Conservation (phyloP, 2,329 filamentous ascomycete species). For the Pseudogymnoascus sp. region DNA sequence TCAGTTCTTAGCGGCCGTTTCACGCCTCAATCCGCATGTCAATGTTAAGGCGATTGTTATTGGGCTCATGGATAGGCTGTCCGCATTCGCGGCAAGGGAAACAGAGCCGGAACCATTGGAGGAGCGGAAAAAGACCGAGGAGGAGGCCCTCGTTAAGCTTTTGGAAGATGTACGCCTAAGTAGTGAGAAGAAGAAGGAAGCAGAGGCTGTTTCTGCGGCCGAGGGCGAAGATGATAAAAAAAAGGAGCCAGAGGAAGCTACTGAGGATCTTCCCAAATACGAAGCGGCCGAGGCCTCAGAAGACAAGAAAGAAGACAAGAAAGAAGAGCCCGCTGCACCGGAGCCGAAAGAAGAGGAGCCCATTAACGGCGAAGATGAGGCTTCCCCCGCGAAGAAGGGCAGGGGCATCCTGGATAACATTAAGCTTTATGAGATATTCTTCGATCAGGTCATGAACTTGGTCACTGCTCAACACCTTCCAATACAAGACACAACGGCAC, state of each 20-base stretch:
- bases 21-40: constrained; percentile 87
- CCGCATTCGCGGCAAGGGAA: constrained; percentile 88
- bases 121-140: constrained; percentile 69
- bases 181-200: constrained; percentile 40
- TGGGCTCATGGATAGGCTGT: constrained; percentile 92
- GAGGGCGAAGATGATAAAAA: constrained; percentile 19
- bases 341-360: constrained; percentile 17
- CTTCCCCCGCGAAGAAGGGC: constrained; percentile 19
- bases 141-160: constrained; percentile 71
- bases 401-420: constrained; percentile 64
- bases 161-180: constrained; percentile 69
- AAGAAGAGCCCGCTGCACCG: constrained; percentile 31
- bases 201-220: not conserved
- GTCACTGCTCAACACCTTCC: constrained; percentile 85
- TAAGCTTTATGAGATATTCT: constrained; percentile 94
- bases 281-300: constrained; percentile 30
- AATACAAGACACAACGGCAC: constrained; percentile 88
- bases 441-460: constrained; percentile 87
- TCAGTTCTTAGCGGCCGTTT: constrained; percentile 87
- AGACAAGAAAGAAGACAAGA: constrained; percentile 40
- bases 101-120: constrained; percentile 62
- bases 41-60: constrained; percentile 98
- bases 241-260: constrained; percentile 23
- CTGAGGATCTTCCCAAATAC: constrained; percentile 18
- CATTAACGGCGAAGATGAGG: constrained; percentile 36